phyloP scores from a whole-genome alignment of 2,329 filamentous ascomycete species.

The Clarireedia sp. region DNA sequence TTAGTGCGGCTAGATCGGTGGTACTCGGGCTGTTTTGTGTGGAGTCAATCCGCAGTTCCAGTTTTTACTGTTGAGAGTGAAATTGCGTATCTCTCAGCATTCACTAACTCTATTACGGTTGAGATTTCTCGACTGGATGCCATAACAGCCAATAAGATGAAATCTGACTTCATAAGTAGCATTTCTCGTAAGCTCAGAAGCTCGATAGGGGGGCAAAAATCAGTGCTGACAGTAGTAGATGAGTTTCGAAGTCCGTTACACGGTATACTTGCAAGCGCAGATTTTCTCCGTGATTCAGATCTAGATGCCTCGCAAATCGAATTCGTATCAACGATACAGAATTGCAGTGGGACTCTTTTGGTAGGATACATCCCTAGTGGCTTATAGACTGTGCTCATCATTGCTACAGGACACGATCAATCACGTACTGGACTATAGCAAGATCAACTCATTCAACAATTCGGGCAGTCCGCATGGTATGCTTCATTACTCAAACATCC shows the following conservation, averaged over 20 bases:
- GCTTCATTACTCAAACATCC: background rate
- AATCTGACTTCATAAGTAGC: constrained; percentile 47
- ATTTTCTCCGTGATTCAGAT: constrained; percentile 19
- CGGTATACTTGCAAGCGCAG: constrained; percentile 44
- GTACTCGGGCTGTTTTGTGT: constrained; percentile 24
- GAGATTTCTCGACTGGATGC: constrained; percentile 35
- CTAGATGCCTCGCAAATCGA: constrained; percentile 9
- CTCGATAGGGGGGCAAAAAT: constrained; percentile 12
- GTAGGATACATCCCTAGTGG: constrained; percentile 5
- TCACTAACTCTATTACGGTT: constrained; percentile 26
- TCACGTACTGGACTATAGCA: constrained; percentile 45
- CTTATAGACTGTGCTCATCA: background rate
- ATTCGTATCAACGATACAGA: constrained; percentile 34
- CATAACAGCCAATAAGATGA: constrained; percentile 38
- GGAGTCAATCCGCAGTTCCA: constrained; percentile 27
- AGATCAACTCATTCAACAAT: constrained; percentile 38
- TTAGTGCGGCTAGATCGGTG: constrained; percentile 16
- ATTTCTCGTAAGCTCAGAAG: constrained; percentile 34
- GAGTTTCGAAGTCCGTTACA: constrained; percentile 52
- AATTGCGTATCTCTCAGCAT: constrained; percentile 29
- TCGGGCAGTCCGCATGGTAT: no score
- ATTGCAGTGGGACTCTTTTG: constrained; percentile 42
- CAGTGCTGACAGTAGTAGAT: background rate
- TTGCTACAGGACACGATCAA: constrained; percentile 40
- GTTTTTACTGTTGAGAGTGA: constrained; percentile 27